Percentiles rank a stretch among this genome's conserved stretches.
Evolutionary conservation across 129 eudicot species (phyloP).

Genomic region (Flaveria sonorensis): DNA sequence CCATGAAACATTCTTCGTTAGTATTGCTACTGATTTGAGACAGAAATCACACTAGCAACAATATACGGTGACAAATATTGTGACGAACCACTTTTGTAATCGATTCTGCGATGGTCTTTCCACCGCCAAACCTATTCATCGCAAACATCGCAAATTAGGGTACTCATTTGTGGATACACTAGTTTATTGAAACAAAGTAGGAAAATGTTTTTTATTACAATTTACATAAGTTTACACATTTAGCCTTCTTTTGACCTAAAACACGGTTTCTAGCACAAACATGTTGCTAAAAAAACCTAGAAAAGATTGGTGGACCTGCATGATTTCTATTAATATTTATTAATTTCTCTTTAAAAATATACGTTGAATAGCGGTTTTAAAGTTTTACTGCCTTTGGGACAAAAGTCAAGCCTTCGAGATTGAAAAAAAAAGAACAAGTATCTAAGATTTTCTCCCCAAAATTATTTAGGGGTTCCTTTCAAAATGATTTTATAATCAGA

Average conservation of each 20-base stretch:
- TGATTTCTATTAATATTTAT: background rate
- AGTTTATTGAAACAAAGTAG: background rate
- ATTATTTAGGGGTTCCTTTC: no score
- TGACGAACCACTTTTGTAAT: no score
- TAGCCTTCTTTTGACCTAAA: background rate
- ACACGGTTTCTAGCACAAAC: constrained; percentile 1
- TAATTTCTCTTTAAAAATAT: background rate
- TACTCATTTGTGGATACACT: background rate
- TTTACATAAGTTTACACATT: background rate
- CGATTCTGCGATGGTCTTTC: no score
- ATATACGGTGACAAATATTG: no score
- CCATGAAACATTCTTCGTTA: no score
- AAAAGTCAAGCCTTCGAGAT: background rate
- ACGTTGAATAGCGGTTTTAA: background rate
- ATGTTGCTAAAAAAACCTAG: background rate
- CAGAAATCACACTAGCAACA: no score
- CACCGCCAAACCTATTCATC: no score
- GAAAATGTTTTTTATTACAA: background rate
- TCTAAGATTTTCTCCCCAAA: no score
- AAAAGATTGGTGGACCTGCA: background rate
- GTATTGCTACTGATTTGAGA: no score
- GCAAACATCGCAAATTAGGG: no score
- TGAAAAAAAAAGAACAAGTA: no score
- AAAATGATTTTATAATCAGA: no score
- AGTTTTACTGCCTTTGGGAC: background rate